Evolutionary conservation across 1,284 basidiomycete genomes (phyloP), one percentile per base, ranked within the genome.

Genomic region (Porogramme epimiltina): DNA sequence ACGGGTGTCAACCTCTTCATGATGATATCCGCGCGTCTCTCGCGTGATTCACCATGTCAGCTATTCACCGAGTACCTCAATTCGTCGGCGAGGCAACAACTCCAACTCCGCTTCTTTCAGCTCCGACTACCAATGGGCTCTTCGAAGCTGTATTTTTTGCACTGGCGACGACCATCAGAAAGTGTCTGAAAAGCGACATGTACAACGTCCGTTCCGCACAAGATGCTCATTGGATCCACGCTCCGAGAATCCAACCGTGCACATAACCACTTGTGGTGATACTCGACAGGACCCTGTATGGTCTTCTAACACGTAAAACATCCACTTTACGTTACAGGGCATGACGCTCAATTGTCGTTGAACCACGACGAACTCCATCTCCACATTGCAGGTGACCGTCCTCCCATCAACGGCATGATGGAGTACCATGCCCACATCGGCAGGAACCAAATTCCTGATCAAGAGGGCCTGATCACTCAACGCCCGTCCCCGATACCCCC

Each of bases 401-500:
- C 42, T 42, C 48, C 45, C 33, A 41, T 41, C 37, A 49, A 24
- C 42, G 53, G 39, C 13, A 31, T 31, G 28, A 31, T 31, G 28
- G 37, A 49, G 31, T 31, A 38, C 34, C 42, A 45, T 23, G 39
- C 31, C 37, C 28, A 15, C 46, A 39, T 46, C 37, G 47, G 33
- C 25, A 19, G 42, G 45, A 49, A 52, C 43, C 47, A 45, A 33
- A 42, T 40, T 39, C n/a, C 36, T 44, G 46, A 55, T 59, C 53
- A 31, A 51, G 49, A 43, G 45, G 20, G 41, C 48, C 42, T 53
- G 47, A 56, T 56, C 55, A 45, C 28, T 13, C 8, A 31, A 6
- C 28, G 28, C 6, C 28, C 28, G n/a, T n/a, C n/a, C n/a, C n/a
- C n/a, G n/a, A n/a, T n/a, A n/a, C n/a, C n/a, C n/a, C n/a, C n/a